Evolutionary conservation across 306 rosid species (phyloP), one percentile per base, ranked within the genome.

Genomic region (Gleditsia sinensis): DNA sequence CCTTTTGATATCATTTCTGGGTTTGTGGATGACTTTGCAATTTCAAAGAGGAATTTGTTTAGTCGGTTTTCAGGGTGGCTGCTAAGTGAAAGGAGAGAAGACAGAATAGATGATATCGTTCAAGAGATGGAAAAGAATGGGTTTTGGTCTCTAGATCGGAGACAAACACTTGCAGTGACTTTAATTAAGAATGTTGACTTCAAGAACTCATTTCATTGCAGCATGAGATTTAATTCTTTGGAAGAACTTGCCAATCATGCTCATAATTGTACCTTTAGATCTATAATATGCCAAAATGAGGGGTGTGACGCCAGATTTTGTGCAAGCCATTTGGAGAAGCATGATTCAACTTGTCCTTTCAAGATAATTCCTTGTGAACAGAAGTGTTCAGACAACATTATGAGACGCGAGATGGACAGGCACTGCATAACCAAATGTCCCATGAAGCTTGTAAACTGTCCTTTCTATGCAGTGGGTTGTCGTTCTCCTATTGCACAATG

Each of bases 401-500:
- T 83, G 97, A 87, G 98, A 78, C 90, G 97, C 1, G 91, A 87
- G 20, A 93, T 93, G 98, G 98, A 93, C 75, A 81, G 93, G 30
- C 98, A 93, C 73, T 93, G 98, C 66, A 82, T 93, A 59, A 91
- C 98, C 3, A 80, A 78, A 13, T 93, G 98, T 84, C 83, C 93
- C 12, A 93, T 93, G 98, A 93, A 87, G 88, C 87, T 93, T 70
- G 89, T 89, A 39, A 89, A 86, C 49, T 93, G 98, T 77, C 93
- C 96, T 23, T 93, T 93, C 68, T 83, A 89, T 82, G 69, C 88
- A 8, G 71, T 88, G 64, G 97, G 98, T 58, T 93, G 98, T 56
- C 84, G 80, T 37, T 84, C 87, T 43, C 72, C 92, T 12, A 36
- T 91, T 25, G 86, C 91, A 6, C 84, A 91, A 34, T 73, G 85